Evolutionary conservation across 2,329 filamentous ascomycete genomes (phyloP).

Genomic region (Fusarium chaquense): DNA sequence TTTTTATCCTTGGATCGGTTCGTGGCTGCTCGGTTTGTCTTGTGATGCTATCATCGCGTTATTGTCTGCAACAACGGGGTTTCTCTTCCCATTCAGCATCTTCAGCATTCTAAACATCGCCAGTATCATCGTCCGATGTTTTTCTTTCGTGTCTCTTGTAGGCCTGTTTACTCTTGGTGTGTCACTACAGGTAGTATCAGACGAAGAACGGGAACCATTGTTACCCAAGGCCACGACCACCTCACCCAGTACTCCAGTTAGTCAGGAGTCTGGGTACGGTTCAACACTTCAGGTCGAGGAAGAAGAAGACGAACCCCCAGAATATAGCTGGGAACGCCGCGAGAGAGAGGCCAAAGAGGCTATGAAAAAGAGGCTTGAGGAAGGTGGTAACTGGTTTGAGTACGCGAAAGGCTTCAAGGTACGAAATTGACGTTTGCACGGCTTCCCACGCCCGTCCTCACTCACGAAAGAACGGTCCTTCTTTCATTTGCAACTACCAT

Average conservation of each 20-base stretch:
- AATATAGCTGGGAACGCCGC: conserved; percentile 67
- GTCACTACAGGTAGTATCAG: conserved; percentile 50
- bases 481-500: not conserved
- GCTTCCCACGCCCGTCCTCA: not conserved
- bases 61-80: conserved; percentile 29
- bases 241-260: conserved; percentile 42
- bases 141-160: conserved; percentile 38
- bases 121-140: conserved; percentile 35
- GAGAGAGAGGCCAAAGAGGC: conserved; percentile 67
- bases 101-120: conserved; percentile 46
- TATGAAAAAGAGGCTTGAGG: conserved; percentile 76
- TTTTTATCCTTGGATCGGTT: conserved; percentile 74
- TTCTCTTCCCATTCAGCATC: conserved; percentile 7
- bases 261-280: conserved; percentile 55
- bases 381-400: conserved; percentile 80
- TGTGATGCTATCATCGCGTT: conserved; percentile 65
- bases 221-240: conserved; percentile 54
- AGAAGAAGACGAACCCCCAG: conserved; percentile 56
- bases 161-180: conserved; percentile 26
- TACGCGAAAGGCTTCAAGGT: conserved; percentile 80
- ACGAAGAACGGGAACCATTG: conserved; percentile 71
- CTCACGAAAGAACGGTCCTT: not conserved
- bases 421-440: conserved; percentile 30
- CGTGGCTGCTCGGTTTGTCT: conserved; percentile 68
- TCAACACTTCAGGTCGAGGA: conserved; percentile 55